Percentiles rank a stretch among this genome's conserved stretches.
These are phyloP conservation scores for Aspergillus avenaceus DNA, from an alignment of 495 filamentous ascomycete species.

Conservation along the genomic window DNA sequence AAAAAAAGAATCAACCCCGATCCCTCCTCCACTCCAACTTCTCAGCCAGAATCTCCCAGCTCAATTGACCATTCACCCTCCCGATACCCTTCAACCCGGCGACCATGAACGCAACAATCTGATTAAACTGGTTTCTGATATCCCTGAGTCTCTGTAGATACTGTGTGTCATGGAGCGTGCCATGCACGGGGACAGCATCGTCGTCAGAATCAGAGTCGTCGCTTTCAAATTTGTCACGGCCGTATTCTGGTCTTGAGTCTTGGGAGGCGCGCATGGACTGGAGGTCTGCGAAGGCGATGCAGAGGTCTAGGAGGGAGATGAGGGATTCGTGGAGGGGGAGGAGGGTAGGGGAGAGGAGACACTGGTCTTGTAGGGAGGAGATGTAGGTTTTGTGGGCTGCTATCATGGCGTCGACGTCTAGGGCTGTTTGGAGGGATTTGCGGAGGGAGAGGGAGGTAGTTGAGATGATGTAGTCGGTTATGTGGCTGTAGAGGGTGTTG, in stretches of 20 bases:
- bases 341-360: slow-evolving; percentile 61
- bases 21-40: slow-evolving; percentile 32
- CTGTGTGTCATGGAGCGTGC: slow-evolving; percentile 20
- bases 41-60: slow-evolving; percentile 52
- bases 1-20: too few species aligned
- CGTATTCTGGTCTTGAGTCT: slow-evolving; percentile 3
- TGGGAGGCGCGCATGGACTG: slow-evolving; percentile 32
- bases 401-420: slow-evolving; percentile 82
- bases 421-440: slow-evolving; percentile 49
- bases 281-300: slow-evolving; percentile 46
- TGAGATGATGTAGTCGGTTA: slow-evolving; percentile 66
- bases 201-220: slow-evolving; percentile 18
- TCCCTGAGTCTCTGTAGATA: slow-evolving; percentile 27
- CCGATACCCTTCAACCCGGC: slow-evolving; percentile 45
- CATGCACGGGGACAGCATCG: slow-evolving; percentile 11
- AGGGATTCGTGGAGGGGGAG: slow-evolving; percentile 62
- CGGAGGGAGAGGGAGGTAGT: slow-evolving; percentile 51
- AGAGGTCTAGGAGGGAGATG: slow-evolving; percentile 59
- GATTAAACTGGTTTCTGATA: slow-evolving; percentile 40
- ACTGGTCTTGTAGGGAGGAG: slow-evolving; percentile 55
- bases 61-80: slow-evolving; percentile 40
- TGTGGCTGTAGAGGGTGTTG: slow-evolving; percentile 68
- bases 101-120: slow-evolving; percentile 36
- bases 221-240: slow-evolving; percentile 5
- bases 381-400: slow-evolving; percentile 61